Base-by-base conservation (phyloP, 2,329 filamentous ascomycete genomes). In the Bertia moriformis region DNA sequence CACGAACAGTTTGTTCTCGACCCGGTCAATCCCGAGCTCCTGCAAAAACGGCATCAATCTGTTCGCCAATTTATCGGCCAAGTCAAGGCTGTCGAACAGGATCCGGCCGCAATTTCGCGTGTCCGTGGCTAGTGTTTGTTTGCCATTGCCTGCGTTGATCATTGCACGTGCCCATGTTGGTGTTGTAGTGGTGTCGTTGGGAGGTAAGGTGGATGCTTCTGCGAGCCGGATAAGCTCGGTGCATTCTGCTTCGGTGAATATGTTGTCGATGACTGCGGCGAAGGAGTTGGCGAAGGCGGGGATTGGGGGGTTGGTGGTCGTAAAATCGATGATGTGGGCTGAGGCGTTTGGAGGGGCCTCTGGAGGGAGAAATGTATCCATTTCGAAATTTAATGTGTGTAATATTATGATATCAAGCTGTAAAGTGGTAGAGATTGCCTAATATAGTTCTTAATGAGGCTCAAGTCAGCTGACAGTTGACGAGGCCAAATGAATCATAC, bases 91-190 rank as follows among this genome's bases (percentile, higher is more conserved):
- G 44, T 76, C 71, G 53, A 60, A 66, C 38, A 75, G 71, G 37
- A 75, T 69, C 2, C 71, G 64, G 1, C 65, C 67, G 44, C 70
- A 72, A 35, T 70, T 69, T 13, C 71, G 60, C 2, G 52, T 51
- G 20, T 71, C 66, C 14, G 61, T 56, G 10, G 59, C 56, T 39
- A 70, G 48, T 13, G 46, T 48, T 47, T 75, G 62, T 20, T 46
- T 51, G 2, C 67, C 68, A 15, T 53, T 51, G 18, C 69, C 69
- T 36, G 63, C 49, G 46, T 74, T 71, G 45, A 75, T 53, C 56
- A 71, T 60, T 1, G 71, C 71, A 35, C 60, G 58, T 43, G 69
- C 64, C 71, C 71, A 75, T 10, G 15, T 17, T 35, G 32, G 32
- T 10, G 24, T 10, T 10, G 10, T n/a, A 29, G 24, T 10, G n/a